A percentile compares a stretch with the other conserved stretches of the same genome.
Conservation (phyloP, 73 alveolate species). For the Paramecium caudatum region DNA sequence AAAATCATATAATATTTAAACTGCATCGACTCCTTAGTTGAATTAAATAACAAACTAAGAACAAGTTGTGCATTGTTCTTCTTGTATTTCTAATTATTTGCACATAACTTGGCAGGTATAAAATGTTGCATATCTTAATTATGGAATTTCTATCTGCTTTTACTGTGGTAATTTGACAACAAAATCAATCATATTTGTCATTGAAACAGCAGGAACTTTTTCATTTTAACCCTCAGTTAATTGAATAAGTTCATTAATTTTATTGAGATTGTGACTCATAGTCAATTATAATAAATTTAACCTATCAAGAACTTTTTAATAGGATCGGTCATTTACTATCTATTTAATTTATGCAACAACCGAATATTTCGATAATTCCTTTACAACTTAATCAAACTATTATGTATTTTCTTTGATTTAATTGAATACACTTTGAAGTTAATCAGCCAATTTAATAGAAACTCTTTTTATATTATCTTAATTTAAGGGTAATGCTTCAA, state of each 20-base stretch:
- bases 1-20: conserved; percentile 27
- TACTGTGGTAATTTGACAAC: not conserved
- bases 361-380: conserved; percentile 47
- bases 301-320: not conserved
- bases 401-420: not conserved
- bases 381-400: not conserved
- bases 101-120: conserved; percentile 25
- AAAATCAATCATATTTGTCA: conserved; percentile 54
- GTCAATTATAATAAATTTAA: not conserved
- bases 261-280: not conserved
- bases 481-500: not conserved
- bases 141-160: not conserved
- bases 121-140: conserved; percentile 5
- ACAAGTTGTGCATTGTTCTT: conserved; percentile 12
- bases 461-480: conserved; percentile 22
- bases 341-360: conserved; percentile 35
- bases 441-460: not conserved
- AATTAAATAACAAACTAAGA: conserved; percentile 24
- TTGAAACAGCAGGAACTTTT: not conserved
- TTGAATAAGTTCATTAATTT: conserved; percentile 15
- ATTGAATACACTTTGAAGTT: not conserved
- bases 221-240: conserved; percentile 37
- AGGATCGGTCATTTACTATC: conserved; percentile 35
- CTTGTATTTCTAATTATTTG: conserved; percentile 51
- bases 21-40: conserved; percentile 28